phyloP scores from a whole-genome alignment of 2,329 filamentous ascomycete genomes.

The Microdochium trichocladiopsis region DNA sequence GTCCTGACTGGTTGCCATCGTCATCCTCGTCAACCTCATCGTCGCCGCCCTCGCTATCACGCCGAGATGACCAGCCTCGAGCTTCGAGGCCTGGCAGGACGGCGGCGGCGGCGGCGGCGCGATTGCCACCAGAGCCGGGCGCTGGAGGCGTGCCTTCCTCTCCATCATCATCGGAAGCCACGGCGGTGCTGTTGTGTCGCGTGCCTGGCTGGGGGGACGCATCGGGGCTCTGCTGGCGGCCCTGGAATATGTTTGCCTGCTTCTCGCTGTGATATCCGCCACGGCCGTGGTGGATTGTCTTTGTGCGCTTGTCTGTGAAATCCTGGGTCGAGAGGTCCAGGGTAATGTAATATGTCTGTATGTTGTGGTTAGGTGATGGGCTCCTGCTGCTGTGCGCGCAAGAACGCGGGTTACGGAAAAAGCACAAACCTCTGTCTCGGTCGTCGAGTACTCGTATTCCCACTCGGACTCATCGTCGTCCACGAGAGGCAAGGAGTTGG shows the following conservation, averaged over 20 bases:
- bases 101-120: no score
- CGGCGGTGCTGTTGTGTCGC: background rate
- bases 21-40: conserved; percentile 4
- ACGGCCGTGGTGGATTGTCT: conserved; percentile 26
- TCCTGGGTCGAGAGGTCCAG: conserved; percentile 56
- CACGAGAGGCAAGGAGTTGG: conserved; percentile 3
- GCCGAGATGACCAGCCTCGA: conserved; percentile 17
- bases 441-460: conserved; percentile 61
- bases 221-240: background rate
- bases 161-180: background rate
- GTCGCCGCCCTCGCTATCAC: conserved; percentile 1
- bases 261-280: conserved; percentile 33
- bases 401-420: background rate
- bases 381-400: background rate
- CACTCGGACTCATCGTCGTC: conserved; percentile 52
- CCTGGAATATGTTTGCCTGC: background rate
- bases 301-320: conserved; percentile 39
- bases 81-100: background rate
- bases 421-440: conserved; percentile 49
- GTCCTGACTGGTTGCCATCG: conserved; percentile 10
- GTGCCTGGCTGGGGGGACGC: background rate
- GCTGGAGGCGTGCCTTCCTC: background rate
- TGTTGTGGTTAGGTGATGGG: background rate
- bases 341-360: conserved; percentile 56
- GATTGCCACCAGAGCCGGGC: background rate